Conservation (phyloP, 805 yeast species). For the Saccharomyces kudriavzevii region DNA sequence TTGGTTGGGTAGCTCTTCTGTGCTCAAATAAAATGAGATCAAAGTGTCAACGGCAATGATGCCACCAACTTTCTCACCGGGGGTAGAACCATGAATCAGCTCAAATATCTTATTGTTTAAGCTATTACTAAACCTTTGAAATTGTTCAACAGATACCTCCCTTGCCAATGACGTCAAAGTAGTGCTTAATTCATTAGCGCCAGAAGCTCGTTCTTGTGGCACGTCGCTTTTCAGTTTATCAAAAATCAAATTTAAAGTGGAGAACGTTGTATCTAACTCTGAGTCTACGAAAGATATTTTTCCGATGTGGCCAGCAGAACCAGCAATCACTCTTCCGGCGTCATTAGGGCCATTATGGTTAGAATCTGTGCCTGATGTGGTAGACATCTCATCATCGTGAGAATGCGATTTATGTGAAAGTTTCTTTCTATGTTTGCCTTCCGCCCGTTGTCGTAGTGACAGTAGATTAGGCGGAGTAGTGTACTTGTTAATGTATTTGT, state of each 20-base stretch:
- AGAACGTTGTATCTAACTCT: slow-evolving; percentile 22
- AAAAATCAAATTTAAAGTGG: slow-evolving; percentile 33
- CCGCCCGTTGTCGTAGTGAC: slow-evolving; percentile 23
- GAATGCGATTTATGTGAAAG: slow-evolving; percentile 17
- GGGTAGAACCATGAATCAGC: slow-evolving; percentile 65
- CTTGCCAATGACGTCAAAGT: slow-evolving; percentile 67
- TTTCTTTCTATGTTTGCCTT: slow-evolving; percentile 17
- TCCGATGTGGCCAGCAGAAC: slow-evolving; percentile 8
- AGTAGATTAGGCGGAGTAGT: slow-evolving; percentile 1
- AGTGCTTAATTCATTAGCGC: slow-evolving; percentile 63
- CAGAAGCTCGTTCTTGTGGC: slow-evolving; percentile 33
- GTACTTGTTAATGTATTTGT: neutral
- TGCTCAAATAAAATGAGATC: slow-evolving; percentile 75
- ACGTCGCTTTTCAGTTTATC: slow-evolving; percentile 31
- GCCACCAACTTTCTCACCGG: slow-evolving; percentile 76
- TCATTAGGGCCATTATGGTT: slow-evolving; percentile 9
- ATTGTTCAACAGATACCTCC: slow-evolving; percentile 74
- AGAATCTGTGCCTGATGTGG: slow-evolving; percentile 13
- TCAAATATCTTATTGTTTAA: slow-evolving; percentile 84
- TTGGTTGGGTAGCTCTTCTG: slow-evolving; percentile 78
- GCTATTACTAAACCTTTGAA: slow-evolving; percentile 72
- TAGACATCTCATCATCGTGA: slow-evolving; percentile 17
- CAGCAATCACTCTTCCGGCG: slow-evolving; percentile 10
- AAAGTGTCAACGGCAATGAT: slow-evolving; percentile 83
- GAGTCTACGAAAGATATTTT: slow-evolving; percentile 1